Evolutionary conservation across 2,329 filamentous ascomycete genomes (phyloP), one percentile per base, ranked within the genome.

Genomic region (Alternaria arborescens): DNA sequence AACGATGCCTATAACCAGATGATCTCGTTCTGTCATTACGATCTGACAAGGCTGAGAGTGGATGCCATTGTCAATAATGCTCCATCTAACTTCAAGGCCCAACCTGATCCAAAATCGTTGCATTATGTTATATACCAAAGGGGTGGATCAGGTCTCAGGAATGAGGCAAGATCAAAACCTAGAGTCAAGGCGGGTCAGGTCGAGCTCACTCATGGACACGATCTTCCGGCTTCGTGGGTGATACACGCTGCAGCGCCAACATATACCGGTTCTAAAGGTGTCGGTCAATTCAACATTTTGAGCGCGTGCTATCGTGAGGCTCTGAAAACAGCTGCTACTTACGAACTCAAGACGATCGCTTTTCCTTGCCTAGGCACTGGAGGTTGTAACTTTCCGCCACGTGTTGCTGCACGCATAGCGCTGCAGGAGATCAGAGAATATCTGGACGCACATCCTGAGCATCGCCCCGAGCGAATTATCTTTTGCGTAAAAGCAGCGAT

Each of bases 41-140:
- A 78, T 30, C 52, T 79, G 7, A 77, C 74, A 0, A 67, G 64
- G n/a, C 32, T 79, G 4, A 66, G 70, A 24, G 75, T 77, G 0
- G 76, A 77, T 42, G 75, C 75, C 11, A 77, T 79, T 20, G 71
- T 79, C 11, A 78, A 75, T 42, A 74, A 71, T 42, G 69, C 74
- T 1, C 72, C 71, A 14, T 43, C 28, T 8, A 43, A 58, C 2
- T 46, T 75, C 52, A 66, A 57, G 7, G 12, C 60, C 36, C 53
- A 58, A 10, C 66, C 53, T 54, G 11, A 36, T 8, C 48, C 32
- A 8, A 57, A 62, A 2, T 72, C 65, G 3, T 64, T 78, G 16
- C 74, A 76, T 18, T 34, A 68, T 28, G 50, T 60, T 8, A 55
- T 78, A 7, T 71, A 76, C 42, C 66, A 64, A 62, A 71, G 69